Evolutionary conservation across 1,284 basidiomycete genomes (phyloP).

Genomic region (Golubevia sp.): DNA sequence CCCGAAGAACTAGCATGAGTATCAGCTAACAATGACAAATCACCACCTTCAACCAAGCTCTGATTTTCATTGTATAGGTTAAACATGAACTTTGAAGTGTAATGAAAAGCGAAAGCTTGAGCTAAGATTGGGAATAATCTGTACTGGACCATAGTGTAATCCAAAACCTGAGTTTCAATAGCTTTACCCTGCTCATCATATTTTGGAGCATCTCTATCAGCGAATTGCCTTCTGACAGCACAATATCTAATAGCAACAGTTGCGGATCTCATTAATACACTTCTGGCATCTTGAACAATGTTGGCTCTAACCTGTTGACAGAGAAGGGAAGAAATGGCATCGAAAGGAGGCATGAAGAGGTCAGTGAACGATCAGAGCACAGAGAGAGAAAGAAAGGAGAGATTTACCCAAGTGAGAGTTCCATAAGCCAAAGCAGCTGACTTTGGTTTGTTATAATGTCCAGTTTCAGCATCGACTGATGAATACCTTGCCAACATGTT

Average conservation of each 20-base stretch:
- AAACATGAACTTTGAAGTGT: constrained; percentile 55
- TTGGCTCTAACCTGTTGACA: constrained; percentile 53
- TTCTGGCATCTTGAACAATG: constrained; percentile 58
- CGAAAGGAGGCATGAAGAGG: constrained; percentile 37
- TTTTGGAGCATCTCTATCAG: constrained; percentile 61
- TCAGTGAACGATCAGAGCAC: too few species aligned
- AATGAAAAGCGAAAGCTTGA: constrained; percentile 63
- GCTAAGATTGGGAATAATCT: constrained; percentile 63
- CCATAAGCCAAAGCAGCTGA: constrained; percentile 46
- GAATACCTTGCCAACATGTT: constrained; percentile 61
- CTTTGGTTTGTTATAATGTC: constrained; percentile 31
- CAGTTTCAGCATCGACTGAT: constrained; percentile 53
- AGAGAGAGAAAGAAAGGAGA: too few species aligned
- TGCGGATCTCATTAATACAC: constrained; percentile 58
- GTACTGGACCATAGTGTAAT: constrained; percentile 62
- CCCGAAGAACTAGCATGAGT: constrained; percentile 61
- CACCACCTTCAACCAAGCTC: constrained; percentile 52
- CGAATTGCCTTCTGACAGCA: constrained; percentile 62
- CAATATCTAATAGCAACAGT: constrained; percentile 63
- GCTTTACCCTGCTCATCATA: constrained; percentile 52
- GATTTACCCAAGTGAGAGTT: constrained; percentile 50
- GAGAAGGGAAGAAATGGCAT: constrained; percentile 28
- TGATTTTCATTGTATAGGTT: constrained; percentile 60
- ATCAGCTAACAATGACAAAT: constrained; percentile 62
- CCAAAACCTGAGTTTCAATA: constrained; percentile 61